Evolutionary conservation across 1,284 basidiomycete genomes (phyloP).

Genomic region (Vanrija pseudolonga): DNA sequence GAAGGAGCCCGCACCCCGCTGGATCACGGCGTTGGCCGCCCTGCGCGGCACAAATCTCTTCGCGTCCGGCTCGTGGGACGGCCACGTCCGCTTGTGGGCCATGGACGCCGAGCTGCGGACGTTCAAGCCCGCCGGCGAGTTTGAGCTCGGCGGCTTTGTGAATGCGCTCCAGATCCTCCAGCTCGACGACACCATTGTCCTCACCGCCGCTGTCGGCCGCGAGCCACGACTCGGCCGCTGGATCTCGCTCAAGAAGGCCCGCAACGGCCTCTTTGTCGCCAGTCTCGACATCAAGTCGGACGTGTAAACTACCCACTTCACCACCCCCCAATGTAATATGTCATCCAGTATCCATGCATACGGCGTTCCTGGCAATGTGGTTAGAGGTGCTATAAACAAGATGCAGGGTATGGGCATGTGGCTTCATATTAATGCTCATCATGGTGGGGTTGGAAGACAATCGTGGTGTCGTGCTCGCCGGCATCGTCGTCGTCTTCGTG

Average conservation of each 20-base stretch:
- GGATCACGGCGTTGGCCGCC: constrained; percentile 80
- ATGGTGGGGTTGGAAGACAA: background rate
- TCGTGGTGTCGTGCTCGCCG: background rate
- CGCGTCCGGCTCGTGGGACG: constrained; percentile 91
- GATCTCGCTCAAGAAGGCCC: constrained; percentile 66
- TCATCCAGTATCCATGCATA: constrained; percentile 7
- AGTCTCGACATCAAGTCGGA: constrained; percentile 23
- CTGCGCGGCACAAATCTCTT: constrained; percentile 88
- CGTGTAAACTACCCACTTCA: background rate
- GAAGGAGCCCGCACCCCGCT: constrained; percentile 75
- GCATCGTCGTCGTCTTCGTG: background rate
- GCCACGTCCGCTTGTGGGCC: constrained; percentile 81
- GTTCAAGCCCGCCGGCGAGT: constrained; percentile 58
- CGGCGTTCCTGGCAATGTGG: background rate
- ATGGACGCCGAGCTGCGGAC: constrained; percentile 70
- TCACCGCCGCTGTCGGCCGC: constrained; percentile 77
- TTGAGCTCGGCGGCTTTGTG: constrained; percentile 71
- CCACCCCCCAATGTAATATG: background rate
- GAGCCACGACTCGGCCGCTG: constrained; percentile 88
- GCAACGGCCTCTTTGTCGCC: constrained; percentile 70
- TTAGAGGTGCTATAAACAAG: constrained; percentile 1
- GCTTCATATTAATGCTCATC: too few species aligned
- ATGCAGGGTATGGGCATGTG: constrained; percentile 12
- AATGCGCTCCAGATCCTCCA: constrained; percentile 82
- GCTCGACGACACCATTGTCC: constrained; percentile 52